These are phyloP conservation scores for Ophiostoma sp. DNA, from an alignment of 2,329 filamentous ascomycete species.

Conservation along the genomic window DNA sequence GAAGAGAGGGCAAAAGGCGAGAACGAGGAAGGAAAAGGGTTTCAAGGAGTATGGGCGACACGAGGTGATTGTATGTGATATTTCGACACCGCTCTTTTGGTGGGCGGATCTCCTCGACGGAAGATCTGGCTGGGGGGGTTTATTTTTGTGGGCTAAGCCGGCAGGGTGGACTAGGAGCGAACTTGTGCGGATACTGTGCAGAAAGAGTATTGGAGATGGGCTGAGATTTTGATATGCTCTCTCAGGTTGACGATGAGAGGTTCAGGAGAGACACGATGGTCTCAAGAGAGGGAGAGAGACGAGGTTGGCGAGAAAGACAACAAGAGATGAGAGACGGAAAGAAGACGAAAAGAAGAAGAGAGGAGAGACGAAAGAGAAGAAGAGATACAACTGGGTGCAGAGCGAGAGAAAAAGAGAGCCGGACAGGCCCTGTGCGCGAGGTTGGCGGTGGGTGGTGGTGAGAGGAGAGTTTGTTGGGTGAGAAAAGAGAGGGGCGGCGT, in stretches of 20 bases:
- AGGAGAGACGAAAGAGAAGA: neutral
- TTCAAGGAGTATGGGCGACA: constrained; percentile 21
- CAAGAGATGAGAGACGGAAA: neutral
- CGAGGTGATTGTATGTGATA: constrained; percentile 19
- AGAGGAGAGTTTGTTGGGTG: constrained; percentile 22
- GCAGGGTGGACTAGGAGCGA: constrained; percentile 10
- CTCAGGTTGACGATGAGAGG: neutral
- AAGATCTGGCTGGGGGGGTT: constrained; percentile 19
- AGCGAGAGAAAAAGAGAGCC: neutral
- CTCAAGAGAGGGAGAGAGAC: constrained; percentile 11
- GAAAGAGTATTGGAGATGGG: neutral
- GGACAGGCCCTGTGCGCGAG: neutral
- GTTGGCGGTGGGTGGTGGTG: constrained; percentile 16
- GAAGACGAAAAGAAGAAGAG: neutral
- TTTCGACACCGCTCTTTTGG: constrained; percentile 32
- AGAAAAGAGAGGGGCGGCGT: constrained; percentile 17
- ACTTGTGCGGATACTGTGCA: neutral
- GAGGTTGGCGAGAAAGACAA: constrained; percentile 10
- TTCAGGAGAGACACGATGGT: neutral
- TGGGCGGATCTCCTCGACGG: constrained; percentile 26
- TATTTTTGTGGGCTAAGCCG: constrained; percentile 19
- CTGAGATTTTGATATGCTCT: constrained; percentile 11
- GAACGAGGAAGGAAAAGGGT: neutral
- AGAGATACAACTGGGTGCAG: neutral
- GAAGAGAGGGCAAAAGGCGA: neutral